Conservation (phyloP, 2,329 filamentous ascomycete species). For the Diplodia mutila region DNA sequence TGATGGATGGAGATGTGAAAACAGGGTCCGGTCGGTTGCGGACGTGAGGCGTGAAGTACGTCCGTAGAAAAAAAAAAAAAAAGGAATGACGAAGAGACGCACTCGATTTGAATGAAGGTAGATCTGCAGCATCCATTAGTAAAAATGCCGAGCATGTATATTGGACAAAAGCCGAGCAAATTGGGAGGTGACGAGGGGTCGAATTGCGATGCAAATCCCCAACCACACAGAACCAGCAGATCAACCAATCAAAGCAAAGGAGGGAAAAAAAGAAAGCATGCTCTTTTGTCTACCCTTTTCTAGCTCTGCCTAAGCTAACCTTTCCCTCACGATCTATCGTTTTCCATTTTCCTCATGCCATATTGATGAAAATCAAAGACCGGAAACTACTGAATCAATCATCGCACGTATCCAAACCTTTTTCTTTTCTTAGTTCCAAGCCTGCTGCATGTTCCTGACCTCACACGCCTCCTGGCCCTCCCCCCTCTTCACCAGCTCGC, state of each 20-base stretch:
- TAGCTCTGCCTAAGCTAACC: not conserved
- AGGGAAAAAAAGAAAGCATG: not conserved
- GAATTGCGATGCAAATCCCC: not conserved
- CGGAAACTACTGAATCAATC: not conserved
- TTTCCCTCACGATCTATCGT: not conserved
- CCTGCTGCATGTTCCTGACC: constrained; percentile 62
- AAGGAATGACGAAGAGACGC: not conserved
- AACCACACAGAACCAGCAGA: not conserved
- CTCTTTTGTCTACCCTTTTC: not conserved
- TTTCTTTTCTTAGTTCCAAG: constrained; percentile 38
- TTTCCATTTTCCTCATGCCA: not conserved
- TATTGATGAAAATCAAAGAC: not conserved
- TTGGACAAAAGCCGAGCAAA: not conserved
- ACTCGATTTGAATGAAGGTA: not conserved
- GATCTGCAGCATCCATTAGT: not conserved
- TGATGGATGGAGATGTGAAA: too few relatives aligned
- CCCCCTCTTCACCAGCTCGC: constrained; percentile 65
- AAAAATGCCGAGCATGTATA: not conserved
- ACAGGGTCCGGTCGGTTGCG: not conserved
- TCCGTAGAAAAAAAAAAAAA: not conserved
- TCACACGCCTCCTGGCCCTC: constrained; percentile 63
- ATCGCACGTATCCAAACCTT: not conserved
- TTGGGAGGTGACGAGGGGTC: not conserved
- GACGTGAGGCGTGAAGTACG: not conserved
- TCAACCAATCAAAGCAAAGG: not conserved